A percentile compares a stretch with the other conserved stretches of the same genome.
Conservation (phyloP, 179 eudicot species). For the Patellifolia procumbens region DNA sequence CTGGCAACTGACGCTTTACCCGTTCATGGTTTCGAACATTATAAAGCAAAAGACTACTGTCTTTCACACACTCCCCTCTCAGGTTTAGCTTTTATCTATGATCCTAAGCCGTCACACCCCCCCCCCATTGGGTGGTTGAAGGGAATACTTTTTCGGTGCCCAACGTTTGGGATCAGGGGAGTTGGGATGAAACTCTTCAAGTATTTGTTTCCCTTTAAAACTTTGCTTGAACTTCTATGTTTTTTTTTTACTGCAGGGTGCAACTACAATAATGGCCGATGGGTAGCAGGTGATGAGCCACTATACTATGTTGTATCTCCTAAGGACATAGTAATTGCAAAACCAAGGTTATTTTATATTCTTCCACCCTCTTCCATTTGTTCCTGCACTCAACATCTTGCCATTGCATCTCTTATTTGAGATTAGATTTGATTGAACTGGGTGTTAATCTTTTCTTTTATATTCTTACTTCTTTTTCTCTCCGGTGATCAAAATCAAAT, state of each 20-base stretch:
- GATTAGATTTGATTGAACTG: neutral
- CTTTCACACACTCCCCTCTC: slow-evolving; percentile 92
- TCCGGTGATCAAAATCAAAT: neutral
- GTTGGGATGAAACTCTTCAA: neutral
- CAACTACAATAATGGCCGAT: slow-evolving; percentile 89
- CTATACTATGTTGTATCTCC: slow-evolving; percentile 92
- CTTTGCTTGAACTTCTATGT: slow-evolving; percentile 9
- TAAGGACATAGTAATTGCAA: slow-evolving; percentile 93
- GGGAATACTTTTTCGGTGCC: neutral
- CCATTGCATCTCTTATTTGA: neutral
- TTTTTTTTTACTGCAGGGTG: slow-evolving; percentile 53
- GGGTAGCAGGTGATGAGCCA: slow-evolving; percentile 98
- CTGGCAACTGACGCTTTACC: slow-evolving; percentile 96
- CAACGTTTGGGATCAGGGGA: neutral
- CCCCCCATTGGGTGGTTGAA: too few species aligned
- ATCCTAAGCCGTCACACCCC: too few species aligned
- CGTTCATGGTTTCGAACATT: slow-evolving; percentile 94
- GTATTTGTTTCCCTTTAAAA: slow-evolving; percentile 5
- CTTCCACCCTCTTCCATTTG: neutral
- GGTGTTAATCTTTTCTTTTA: neutral
- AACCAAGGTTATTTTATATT: slow-evolving; percentile 69
- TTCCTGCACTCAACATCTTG: neutral
- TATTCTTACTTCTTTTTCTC: neutral
- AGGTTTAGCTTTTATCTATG: slow-evolving; percentile 44
- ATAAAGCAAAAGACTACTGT: slow-evolving; percentile 89